Evolutionary conservation across 164 flowering plant genomes (phyloP), one percentile per base, ranked within the genome.

Genomic region (Vitis rupestris): DNA sequence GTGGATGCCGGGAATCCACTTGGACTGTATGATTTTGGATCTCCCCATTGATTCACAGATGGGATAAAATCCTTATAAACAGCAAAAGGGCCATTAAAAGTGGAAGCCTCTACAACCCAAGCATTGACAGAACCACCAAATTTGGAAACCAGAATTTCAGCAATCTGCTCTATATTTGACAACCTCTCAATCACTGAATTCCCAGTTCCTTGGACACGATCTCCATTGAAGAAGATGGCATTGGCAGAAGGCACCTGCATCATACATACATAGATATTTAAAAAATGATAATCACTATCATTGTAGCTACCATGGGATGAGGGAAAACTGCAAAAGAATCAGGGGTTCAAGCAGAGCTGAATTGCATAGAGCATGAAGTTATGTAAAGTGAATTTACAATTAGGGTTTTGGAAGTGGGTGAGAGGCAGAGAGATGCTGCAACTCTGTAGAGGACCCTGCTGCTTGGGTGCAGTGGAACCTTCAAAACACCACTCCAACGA

Each of bases 101-200:
- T 59, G 9, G 94, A 78, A n/a, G 98, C 95, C 78, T 90, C 97
- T 48, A 92, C 66, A 73, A 91, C 99, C 91, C 90, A 94, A 50
- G 84, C 93, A 83, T 89, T 94, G 37, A 81, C 67, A 60, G 80
- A 80, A 56, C 63, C 72, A 16, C 92, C 97, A 79, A 91, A 83
- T 73, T 94, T 94, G 6, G 90, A 91, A 52, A 88, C 90, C 66
- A 94, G 71, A 69, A 89, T 75, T 17, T 90, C 88, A 50, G 94
- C 88, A 69, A 94, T 80, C 10, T 70, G 82, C 59, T 77, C 80
- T 14, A 70, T 13, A 74, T 88, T 78, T 2, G 94, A 90, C 4
- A 92, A 77, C 72, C 78, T 88, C 70, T 89, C 95, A 37, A 94
- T 87, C 79, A 87, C 84, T 1, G 88, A 90, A 76, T 87, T 90